Percentiles rank a stretch among this genome's conserved stretches.
These are phyloP conservation scores for Parmelia sp. DNA, from an alignment of 495 filamentous ascomycete genomes.

Conservation along the genomic window DNA sequence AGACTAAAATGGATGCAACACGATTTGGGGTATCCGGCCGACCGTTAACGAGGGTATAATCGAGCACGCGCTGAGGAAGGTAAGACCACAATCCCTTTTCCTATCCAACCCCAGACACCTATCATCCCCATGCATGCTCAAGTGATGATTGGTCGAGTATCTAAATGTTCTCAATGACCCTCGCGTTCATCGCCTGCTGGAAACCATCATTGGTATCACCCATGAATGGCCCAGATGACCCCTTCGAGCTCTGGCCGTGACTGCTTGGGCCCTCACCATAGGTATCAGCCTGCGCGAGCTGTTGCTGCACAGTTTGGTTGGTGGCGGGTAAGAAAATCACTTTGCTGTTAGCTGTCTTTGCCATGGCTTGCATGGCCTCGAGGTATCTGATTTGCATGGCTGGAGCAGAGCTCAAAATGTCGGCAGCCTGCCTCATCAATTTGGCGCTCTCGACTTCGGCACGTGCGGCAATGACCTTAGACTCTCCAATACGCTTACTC, in stretches of 20 bases:
- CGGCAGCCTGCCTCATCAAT: constrained; percentile 94
- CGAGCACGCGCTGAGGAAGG: neutral
- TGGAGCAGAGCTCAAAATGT: constrained; percentile 86
- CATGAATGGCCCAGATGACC: constrained; percentile 23
- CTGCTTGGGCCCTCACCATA: constrained; percentile 54
- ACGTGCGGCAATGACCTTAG: constrained; percentile 93
- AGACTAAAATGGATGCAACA: neutral
- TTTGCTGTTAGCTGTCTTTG: constrained; percentile 90
- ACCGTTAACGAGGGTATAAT: constrained; percentile 16
- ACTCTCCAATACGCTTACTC: constrained; percentile 95
- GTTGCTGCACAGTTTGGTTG: constrained; percentile 43
- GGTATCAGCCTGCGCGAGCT: constrained; percentile 46
- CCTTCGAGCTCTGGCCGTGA: constrained; percentile 35
- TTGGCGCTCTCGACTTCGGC: constrained; percentile 97
- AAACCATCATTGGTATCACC: constrained; percentile 54
- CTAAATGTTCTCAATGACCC: constrained; percentile 82
- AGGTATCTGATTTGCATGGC: constrained; percentile 99
- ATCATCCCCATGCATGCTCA: neutral
- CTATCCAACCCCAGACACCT: neutral
- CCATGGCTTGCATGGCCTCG: constrained; percentile 99
- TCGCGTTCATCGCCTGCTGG: constrained; percentile 76
- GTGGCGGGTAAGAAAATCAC: constrained; percentile 79
- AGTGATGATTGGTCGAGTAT: too few species aligned
- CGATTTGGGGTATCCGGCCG: constrained; percentile 19
- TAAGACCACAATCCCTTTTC: neutral